A percentile compares a stretch with the other conserved stretches of the same genome.
These are phyloP conservation scores for Colletotrichum karsti DNA, from an alignment of 2,329 filamentous ascomycete genomes.

Conservation along the genomic window DNA sequence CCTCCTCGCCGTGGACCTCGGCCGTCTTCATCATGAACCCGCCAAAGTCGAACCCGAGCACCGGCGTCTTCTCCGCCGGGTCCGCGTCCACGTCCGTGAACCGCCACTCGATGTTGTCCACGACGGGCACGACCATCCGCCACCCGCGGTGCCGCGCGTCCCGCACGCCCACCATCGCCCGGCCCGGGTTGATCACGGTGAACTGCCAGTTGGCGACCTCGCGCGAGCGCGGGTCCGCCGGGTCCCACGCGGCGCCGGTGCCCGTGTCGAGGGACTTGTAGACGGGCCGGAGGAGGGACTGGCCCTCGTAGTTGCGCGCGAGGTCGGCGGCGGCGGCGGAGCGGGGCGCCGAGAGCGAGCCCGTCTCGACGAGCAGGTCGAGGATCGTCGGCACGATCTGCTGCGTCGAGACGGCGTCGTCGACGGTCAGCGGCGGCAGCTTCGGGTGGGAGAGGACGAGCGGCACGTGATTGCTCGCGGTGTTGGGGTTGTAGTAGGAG, in stretches of 20 bases:
- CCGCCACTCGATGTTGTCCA: slow-evolving; percentile 29
- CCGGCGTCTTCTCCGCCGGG: slow-evolving; percentile 19
- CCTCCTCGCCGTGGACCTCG: slow-evolving; percentile 16
- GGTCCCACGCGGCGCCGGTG: too few relatives aligned
- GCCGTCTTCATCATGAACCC: slow-evolving; percentile 21
- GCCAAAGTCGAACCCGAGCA: slow-evolving; percentile 23
- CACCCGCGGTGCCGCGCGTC: slow-evolving; percentile 29
- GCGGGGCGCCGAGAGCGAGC: slow-evolving; percentile 44
- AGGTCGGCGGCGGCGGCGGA: slow-evolving; percentile 45
- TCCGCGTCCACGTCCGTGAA: slow-evolving; percentile 30
- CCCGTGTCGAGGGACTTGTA: slow-evolving; percentile 22
- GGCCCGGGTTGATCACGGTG: slow-evolving; percentile 58
- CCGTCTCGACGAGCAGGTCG: slow-evolving; percentile 50
- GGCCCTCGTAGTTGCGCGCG: slow-evolving; percentile 53
- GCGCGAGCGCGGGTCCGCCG: slow-evolving; percentile 16
- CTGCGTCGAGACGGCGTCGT: slow-evolving; percentile 48
- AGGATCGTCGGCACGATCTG: slow-evolving; percentile 55
- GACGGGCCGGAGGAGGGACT: slow-evolving; percentile 53
- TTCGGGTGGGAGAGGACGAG: slow-evolving; percentile 52
- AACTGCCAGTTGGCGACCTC: slow-evolving; percentile 54
- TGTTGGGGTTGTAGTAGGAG: slow-evolving; percentile 52
- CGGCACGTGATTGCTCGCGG: slow-evolving; percentile 52
- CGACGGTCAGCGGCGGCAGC: slow-evolving; percentile 48
- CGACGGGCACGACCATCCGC: slow-evolving; percentile 32
- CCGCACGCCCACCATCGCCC: slow-evolving; percentile 29